These are phyloP conservation scores for Sporisorium scitamineum DNA, from an alignment of 1,284 basidiomycete genomes.

Conservation along the genomic window DNA sequence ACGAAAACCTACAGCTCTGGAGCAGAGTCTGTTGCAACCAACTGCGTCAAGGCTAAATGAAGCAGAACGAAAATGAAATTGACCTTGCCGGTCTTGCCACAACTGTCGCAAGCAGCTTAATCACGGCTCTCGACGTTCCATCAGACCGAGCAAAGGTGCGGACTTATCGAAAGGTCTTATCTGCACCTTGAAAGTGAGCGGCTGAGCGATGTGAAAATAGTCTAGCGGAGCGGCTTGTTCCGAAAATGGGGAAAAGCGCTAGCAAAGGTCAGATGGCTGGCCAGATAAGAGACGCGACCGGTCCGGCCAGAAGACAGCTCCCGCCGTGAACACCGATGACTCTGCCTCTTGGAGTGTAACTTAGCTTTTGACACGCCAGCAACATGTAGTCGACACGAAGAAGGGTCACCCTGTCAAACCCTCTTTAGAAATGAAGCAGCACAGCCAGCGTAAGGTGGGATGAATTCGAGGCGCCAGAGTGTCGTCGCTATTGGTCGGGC, in stretches of 20 bases:
- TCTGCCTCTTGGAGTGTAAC: too few species aligned
- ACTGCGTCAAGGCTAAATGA: not conserved
- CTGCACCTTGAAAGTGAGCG: not conserved
- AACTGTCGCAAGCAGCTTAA: not conserved
- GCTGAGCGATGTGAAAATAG: not conserved
- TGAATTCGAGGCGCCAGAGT: not conserved
- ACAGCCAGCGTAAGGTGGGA: not conserved
- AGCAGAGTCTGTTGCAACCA: not conserved
- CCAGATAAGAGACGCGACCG: conserved; percentile 4
- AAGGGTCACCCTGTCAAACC: too few species aligned
- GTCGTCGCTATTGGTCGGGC: conserved; percentile 25
- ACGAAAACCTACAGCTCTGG: not conserved
- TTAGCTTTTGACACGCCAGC: too few species aligned
- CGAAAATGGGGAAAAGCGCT: not conserved
- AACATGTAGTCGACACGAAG: too few species aligned
- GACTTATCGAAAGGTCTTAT: not conserved
- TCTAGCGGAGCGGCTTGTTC: conserved; percentile 4
- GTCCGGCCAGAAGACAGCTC: not conserved
- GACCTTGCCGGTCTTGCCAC: not conserved
- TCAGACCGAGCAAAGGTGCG: not conserved
- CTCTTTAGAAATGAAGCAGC: not conserved
- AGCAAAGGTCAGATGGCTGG: not conserved
- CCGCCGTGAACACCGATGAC: not conserved
- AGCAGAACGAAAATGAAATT: not conserved
- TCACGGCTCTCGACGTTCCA: not conserved